Percentiles rank a stretch among this genome's conserved stretches.
Evolutionary conservation across 2,329 filamentous ascomycete genomes (phyloP).

Genomic region (Fusarium sp.): DNA sequence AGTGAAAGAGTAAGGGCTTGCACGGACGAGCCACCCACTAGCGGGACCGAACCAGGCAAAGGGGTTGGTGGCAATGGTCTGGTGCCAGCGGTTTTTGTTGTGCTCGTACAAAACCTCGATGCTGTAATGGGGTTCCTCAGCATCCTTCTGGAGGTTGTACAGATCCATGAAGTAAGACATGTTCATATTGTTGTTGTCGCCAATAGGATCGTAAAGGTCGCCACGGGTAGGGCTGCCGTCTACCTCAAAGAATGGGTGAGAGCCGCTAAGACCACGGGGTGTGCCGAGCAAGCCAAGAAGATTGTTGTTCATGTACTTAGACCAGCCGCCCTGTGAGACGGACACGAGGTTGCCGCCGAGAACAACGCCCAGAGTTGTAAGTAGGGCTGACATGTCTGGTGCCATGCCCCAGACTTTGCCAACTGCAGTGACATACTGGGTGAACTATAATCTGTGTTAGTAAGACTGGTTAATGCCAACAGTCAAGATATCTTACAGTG

Average conservation of each 20-base stretch:
- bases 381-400: constrained; percentile 21
- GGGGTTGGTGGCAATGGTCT: constrained; percentile 66
- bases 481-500: constrained; percentile 20
- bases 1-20: constrained; percentile 64
- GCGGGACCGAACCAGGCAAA: constrained; percentile 69
- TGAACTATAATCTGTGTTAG: constrained; percentile 1
- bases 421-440: constrained; percentile 35
- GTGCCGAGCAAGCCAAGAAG: constrained; percentile 59
- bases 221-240: constrained; percentile 67
- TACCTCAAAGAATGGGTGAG: constrained; percentile 69
- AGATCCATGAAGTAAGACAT: constrained; percentile 65
- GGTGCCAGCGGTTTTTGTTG: constrained; percentile 60
- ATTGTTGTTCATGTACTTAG: constrained; percentile 60
- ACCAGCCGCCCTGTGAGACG: constrained; percentile 47
- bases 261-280: constrained; percentile 64
- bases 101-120: constrained; percentile 61
- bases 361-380: constrained; percentile 39
- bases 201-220: constrained; percentile 65
- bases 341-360: constrained; percentile 58
- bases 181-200: constrained; percentile 66
- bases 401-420: constrained; percentile 40
- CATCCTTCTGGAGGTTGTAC: constrained; percentile 59
- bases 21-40: constrained; percentile 64
- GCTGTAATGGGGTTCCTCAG: constrained; percentile 50
- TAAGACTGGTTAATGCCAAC: accelerated